Percentiles rank a stretch among this genome's conserved stretches.
phyloP scores from a whole-genome alignment of 768 basidiomycete species.

The Lanmaoa pseudosensibilis region DNA sequence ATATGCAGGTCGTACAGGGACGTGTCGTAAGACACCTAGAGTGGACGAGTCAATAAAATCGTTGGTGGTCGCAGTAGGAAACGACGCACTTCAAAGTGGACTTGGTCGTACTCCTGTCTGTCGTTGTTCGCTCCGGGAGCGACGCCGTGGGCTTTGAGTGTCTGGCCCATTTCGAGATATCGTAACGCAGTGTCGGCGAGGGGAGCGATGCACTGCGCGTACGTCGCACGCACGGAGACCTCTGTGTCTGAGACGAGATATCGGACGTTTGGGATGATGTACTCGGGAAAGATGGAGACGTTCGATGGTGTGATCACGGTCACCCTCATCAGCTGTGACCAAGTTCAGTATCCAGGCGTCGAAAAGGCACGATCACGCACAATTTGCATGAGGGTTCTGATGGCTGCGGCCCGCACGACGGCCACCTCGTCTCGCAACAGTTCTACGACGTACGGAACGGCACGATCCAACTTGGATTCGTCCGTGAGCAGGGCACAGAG shows the following conservation, averaged over 20 bases:
- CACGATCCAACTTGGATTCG: conserved; percentile 91
- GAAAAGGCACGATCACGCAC: conserved; percentile 45
- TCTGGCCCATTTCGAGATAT: conserved; percentile 93
- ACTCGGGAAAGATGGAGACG: conserved; percentile 85
- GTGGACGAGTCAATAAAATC: not conserved
- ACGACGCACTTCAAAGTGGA: conserved; percentile 70
- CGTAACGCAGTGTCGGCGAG: conserved; percentile 84
- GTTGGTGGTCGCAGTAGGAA: not conserved
- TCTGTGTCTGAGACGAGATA: conserved; percentile 84
- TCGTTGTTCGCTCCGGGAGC: conserved; percentile 44
- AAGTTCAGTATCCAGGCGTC: conserved; percentile 19
- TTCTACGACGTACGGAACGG: conserved; percentile 90
- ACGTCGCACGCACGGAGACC: conserved; percentile 74
- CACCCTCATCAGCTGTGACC: conserved; percentile 55
- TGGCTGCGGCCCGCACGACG: conserved; percentile 74
- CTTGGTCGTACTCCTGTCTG: conserved; percentile 71
- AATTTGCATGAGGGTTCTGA: conserved; percentile 79
- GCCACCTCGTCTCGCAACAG: conserved; percentile 84
- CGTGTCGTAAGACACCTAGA: conserved; percentile 86
- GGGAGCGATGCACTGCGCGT: conserved; percentile 82
- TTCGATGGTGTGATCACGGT: conserved; percentile 66
- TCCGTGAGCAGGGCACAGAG: conserved; percentile 82
- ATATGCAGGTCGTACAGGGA: conserved; percentile 83
- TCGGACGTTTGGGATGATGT: conserved; percentile 87
- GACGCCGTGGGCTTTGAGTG: conserved; percentile 79